These are phyloP conservation scores for Phylloboletellus chloephorus DNA, from an alignment of 1,284 basidiomycete species.

Conservation along the genomic window DNA sequence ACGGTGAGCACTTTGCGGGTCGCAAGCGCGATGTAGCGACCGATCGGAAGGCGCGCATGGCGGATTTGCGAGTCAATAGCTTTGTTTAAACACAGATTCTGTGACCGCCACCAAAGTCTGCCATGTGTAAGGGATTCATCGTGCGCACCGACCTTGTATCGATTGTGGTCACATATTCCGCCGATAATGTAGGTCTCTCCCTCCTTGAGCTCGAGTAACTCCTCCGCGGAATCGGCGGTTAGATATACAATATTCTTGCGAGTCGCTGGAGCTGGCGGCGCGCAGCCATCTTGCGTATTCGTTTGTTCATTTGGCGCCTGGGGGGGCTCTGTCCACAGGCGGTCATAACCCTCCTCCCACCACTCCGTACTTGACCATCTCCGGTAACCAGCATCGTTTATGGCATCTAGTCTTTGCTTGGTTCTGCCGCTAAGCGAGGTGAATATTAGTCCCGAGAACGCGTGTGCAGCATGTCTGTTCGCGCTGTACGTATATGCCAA, in stretches of 20 bases:
- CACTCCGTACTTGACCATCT: conserved; percentile 82
- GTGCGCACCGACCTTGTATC: conserved; percentile 68
- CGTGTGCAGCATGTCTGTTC: conserved; percentile 68
- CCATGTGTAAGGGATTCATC: background rate
- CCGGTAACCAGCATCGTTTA: conserved; percentile 65
- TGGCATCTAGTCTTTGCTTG: conserved; percentile 59
- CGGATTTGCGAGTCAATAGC: conserved; percentile 71
- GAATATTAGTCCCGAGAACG: conserved; percentile 71
- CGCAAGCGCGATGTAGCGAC: conserved; percentile 76
- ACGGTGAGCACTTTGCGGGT: conserved; percentile 96
- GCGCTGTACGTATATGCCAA: conserved; percentile 85
- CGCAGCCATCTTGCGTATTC: conserved; percentile 9
- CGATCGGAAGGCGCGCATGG: conserved; percentile 90
- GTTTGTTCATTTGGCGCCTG: conserved; percentile 6
- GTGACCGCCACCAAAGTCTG: background rate
- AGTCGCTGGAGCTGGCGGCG: conserved; percentile 3
- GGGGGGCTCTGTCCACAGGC: conserved; percentile 49
- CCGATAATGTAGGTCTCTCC: conserved; percentile 94
- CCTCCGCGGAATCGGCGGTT: conserved; percentile 89
- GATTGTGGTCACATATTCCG: conserved; percentile 94
- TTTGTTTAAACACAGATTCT: conserved; percentile 90
- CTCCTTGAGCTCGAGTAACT: conserved; percentile 74
- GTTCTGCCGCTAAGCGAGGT: conserved; percentile 76
- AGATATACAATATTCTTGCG: conserved; percentile 76
- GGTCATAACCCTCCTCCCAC: conserved; percentile 70